Percentiles rank a stretch among this genome's conserved stretches.
Evolutionary conservation across 2,329 filamentous ascomycete genomes (phyloP).

Genomic region (Colletotrichum scovillei): DNA sequence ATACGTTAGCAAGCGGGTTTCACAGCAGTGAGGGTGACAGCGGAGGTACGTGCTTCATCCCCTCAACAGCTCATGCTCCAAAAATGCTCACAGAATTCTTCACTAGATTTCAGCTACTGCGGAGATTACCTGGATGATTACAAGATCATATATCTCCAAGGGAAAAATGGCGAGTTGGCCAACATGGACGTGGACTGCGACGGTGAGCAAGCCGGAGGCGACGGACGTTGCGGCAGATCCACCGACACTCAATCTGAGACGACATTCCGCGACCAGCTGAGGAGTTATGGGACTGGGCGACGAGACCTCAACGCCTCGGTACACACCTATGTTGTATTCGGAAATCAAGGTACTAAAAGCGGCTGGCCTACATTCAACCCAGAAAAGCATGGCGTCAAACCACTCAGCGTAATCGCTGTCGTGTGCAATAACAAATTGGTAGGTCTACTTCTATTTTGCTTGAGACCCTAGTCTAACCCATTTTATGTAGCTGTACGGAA

Average conservation of each 20-base stretch:
- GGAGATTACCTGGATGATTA: constrained; percentile 54
- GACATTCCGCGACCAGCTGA: constrained; percentile 55
- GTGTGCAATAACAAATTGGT: constrained; percentile 58
- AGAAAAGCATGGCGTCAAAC: constrained; percentile 50
- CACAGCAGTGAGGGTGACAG: constrained; percentile 50
- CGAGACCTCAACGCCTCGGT: constrained; percentile 56
- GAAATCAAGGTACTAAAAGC: constrained; percentile 49
- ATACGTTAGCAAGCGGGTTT: constrained; percentile 52
- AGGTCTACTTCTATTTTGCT: background rate
- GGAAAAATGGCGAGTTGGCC: constrained; percentile 52
- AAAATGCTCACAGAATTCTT: too few relatives aligned
- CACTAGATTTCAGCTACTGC: constrained; percentile 55
- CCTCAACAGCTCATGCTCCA: background rate
- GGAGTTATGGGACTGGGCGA: constrained; percentile 48
- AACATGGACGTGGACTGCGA: constrained; percentile 72
- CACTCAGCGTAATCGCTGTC: constrained; percentile 61
- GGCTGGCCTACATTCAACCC: constrained; percentile 50
- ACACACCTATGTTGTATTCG: constrained; percentile 61
- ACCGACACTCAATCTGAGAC: constrained; percentile 58
- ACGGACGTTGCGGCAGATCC: constrained; percentile 57
- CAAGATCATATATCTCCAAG: constrained; percentile 61
- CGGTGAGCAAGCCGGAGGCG: constrained; percentile 56
- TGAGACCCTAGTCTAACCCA: background rate
- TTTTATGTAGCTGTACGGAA: constrained; percentile 59
- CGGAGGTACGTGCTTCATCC: constrained; percentile 44